These are phyloP conservation scores for Schizopora paradoxa DNA, from an alignment of 1,284 basidiomycete genomes.

Conservation along the genomic window DNA sequence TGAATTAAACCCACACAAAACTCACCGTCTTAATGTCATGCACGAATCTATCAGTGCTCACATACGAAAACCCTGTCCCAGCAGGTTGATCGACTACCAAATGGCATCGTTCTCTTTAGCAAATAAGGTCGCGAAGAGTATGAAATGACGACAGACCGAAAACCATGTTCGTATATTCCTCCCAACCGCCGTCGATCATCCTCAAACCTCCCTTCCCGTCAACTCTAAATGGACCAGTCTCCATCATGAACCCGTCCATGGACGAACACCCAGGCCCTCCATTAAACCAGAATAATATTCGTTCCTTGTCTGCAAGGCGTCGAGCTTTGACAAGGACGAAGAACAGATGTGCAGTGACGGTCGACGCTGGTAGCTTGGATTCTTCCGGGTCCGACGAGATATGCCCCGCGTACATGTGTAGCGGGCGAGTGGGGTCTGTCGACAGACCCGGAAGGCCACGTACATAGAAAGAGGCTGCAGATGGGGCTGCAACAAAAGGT, in stretches of 20 bases:
- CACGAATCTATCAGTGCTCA: slow-evolving; percentile 80
- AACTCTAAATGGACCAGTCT: slow-evolving; percentile 87
- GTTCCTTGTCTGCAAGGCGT: slow-evolving; percentile 79
- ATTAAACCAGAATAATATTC: slow-evolving; percentile 96
- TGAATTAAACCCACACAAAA: background rate
- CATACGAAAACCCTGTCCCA: slow-evolving; percentile 91
- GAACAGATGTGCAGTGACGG: slow-evolving; percentile 76
- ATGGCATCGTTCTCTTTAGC: slow-evolving; percentile 5
- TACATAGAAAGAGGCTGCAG: slow-evolving; percentile 84
- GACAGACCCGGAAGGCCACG: slow-evolving; percentile 70
- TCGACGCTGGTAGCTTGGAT: slow-evolving; percentile 39
- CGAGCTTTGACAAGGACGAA: slow-evolving; percentile 91
- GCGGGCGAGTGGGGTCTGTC: slow-evolving; percentile 61
- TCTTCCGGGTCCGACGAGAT: slow-evolving; percentile 74
- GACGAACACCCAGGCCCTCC: slow-evolving; percentile 96
- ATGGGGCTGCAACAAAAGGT: slow-evolving; percentile 43
- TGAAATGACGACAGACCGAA: slow-evolving; percentile 58
- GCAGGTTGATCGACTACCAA: slow-evolving; percentile 89
- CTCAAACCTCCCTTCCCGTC: slow-evolving; percentile 78
- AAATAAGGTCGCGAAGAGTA: slow-evolving; percentile 3
- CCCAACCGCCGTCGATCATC: slow-evolving; percentile 89
- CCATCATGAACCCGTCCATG: slow-evolving; percentile 98
- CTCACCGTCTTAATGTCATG: slow-evolving; percentile 72
- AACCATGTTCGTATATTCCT: slow-evolving; percentile 96
- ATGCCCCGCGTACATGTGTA: slow-evolving; percentile 79